Percentiles rank a stretch among this genome's conserved stretches.
Evolutionary conservation across 805 yeast species (phyloP).

Genomic region (Starmerella stellata): DNA sequence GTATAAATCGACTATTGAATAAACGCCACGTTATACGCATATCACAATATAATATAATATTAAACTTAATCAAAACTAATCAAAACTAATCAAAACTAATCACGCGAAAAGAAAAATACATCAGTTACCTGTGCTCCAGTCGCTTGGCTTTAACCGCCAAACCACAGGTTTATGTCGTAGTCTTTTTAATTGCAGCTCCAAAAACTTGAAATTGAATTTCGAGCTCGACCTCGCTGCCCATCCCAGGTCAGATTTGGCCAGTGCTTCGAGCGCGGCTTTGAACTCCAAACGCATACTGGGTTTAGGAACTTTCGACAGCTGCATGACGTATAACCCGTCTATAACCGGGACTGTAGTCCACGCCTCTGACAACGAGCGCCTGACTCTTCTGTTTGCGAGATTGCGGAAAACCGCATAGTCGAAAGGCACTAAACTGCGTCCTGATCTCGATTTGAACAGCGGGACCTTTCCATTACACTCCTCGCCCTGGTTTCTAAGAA

Average conservation of each 20-base stretch:
- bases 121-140: too few species aligned
- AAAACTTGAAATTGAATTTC: background rate
- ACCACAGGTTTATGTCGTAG: background rate
- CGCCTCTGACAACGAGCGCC: slow-evolving; percentile 8
- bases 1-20: too few species aligned
- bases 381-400: slow-evolving; percentile 7
- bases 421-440: slow-evolving; percentile 8
- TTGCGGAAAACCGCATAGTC: slow-evolving; percentile 15
- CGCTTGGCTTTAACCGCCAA: background rate
- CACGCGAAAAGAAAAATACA: too few species aligned
- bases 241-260: background rate
- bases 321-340: slow-evolving; percentile 15
- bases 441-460: background rate
- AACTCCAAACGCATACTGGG: slow-evolving; percentile 1
- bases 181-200: slow-evolving; percentile 1
- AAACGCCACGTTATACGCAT: too few species aligned
- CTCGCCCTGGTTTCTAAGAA: slow-evolving; percentile 5
- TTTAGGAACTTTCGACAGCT: slow-evolving; percentile 5
- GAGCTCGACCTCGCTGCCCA: slow-evolving; percentile 7
- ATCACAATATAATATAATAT: too few species aligned
- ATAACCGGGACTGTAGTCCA: background rate
- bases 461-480: slow-evolving; percentile 11
- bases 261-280: background rate
- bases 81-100: too few species aligned
- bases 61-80: too few species aligned